Evolutionary conservation across 2,329 filamentous ascomycete genomes (phyloP), one percentile per base, ranked within the genome.

Genomic region (Alternaria gaisen): DNA sequence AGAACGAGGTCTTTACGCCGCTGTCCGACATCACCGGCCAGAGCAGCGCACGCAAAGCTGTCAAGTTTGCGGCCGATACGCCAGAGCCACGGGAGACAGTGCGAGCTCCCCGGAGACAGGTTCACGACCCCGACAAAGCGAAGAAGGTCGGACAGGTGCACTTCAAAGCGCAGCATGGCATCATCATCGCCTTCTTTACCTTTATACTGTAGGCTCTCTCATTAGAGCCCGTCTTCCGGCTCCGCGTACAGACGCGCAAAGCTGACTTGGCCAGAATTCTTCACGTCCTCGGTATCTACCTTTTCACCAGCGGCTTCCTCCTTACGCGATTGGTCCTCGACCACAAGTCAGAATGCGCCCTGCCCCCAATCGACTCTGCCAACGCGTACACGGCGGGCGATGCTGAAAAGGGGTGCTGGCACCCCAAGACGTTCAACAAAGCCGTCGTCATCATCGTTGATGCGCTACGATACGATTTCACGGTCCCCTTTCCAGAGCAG

Each of bases 381-480:
- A 72, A 67, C 32, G 63, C 70, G 56, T 78, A 81, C 60, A 72
- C 67, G 18, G 69, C 80, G 2, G 80, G 81, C 40, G 78, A 80
- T 28, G 66, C 79, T 22, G 77, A 87, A 22, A 83, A 85, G 58
- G 95, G 95, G 66, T 99, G 95, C 84, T 99, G 95, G 95, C 93
- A 98, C 77, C 92, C 93, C 34, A 97, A 93, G 81, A 92, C 89
- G 2, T 99, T 98, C 76, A 88, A 97, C 64, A 95, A 94, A 76
- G 94, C 94, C 11, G 89, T 99, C 47, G 86, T 99, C 24, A 87
- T 99, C 57, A 83, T 99, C 52, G 91, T 99, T 59, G 95, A 99
- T 79, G 95, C 95, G 54, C 85, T 99, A 60, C 90, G 95, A 61
- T 99, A 99, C 80, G 95, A 99, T 79, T 99, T 99, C 72, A 96